phyloP scores from a whole-genome alignment of 1,139 yeast species.

The Kodamaea alishanica region DNA sequence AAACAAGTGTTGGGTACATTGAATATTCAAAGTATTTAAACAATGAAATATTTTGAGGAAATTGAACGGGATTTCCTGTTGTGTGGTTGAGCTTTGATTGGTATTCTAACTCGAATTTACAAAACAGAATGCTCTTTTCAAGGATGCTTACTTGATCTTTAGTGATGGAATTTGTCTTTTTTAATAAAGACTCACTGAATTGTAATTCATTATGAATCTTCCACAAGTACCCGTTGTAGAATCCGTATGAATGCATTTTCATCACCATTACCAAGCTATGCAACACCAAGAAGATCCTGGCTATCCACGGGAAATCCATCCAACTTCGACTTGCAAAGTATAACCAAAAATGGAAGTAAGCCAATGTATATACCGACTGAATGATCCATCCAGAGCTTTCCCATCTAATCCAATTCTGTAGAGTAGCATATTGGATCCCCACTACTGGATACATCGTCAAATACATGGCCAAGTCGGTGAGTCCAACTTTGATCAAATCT shows the following conservation, averaged over 20 bases:
- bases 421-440: constrained; percentile 51
- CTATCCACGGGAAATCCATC: constrained; percentile 75
- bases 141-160: constrained; percentile 27
- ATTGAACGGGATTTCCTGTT: constrained; percentile 24
- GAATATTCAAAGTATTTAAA: constrained; percentile 69
- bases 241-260: constrained; percentile 91
- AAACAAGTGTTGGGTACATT: constrained; percentile 90
- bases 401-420: constrained; percentile 51
- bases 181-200: constrained; percentile 37
- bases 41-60: constrained; percentile 68
- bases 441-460: constrained; percentile 54
- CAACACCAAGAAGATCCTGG: constrained; percentile 71
- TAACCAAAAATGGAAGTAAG: constrained; percentile 48
- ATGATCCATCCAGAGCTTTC: constrained; percentile 53
- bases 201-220: constrained; percentile 52
- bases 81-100: constrained; percentile 32
- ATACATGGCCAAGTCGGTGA: constrained; percentile 72
- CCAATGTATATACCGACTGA: constrained; percentile 54
- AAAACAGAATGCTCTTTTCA: constrained; percentile 52
- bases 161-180: constrained; percentile 16
- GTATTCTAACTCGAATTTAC: constrained; percentile 57
- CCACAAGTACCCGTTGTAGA: constrained; percentile 88
- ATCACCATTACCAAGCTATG: constrained; percentile 84
- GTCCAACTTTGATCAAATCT: constrained; percentile 60
- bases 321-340: constrained; percentile 46